Percentiles rank a stretch among this genome's conserved stretches.
Conservation (phyloP, 2,329 filamentous ascomycete species). For the Corniculantispora saksenae region DNA sequence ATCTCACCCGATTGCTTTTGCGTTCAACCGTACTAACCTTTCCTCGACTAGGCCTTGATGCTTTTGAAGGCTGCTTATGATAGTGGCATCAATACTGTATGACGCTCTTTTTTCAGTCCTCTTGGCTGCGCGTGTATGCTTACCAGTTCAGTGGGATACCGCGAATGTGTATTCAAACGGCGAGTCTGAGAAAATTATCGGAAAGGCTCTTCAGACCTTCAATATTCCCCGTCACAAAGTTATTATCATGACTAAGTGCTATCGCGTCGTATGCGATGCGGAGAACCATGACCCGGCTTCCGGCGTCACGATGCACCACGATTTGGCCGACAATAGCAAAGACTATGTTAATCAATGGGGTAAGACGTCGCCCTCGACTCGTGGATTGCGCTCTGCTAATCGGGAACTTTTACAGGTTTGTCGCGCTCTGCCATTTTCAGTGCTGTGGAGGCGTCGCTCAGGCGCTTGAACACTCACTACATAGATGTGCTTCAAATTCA, state of each 20-base stretch:
- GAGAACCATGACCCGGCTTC: slow-evolving; percentile 1
- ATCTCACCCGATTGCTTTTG: neutral
- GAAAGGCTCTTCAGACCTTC: slow-evolving; percentile 59
- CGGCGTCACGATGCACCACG: slow-evolving; percentile 9
- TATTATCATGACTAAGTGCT: slow-evolving; percentile 59
- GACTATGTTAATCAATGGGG: slow-evolving; percentile 39
- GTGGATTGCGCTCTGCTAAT: no score
- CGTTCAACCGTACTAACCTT: neutral
- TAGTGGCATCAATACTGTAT: slow-evolving; percentile 25
- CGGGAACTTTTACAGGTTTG: slow-evolving; percentile 47
- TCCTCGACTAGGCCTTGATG: slow-evolving; percentile 17
- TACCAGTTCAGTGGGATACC: slow-evolving; percentile 39
- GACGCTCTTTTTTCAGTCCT: neutral
- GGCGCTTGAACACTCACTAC: slow-evolving; percentile 53
- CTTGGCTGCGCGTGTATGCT: neutral
- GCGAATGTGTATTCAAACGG: slow-evolving; percentile 59
- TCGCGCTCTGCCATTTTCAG: slow-evolving; percentile 65
- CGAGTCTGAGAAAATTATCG: slow-evolving; percentile 51
- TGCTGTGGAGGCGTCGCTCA: slow-evolving; percentile 59
- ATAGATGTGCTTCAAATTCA: slow-evolving; percentile 59
- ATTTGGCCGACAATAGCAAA: slow-evolving; percentile 20
- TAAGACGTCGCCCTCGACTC: neutral
- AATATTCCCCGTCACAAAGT: slow-evolving; percentile 55
- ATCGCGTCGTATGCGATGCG: slow-evolving; percentile 47
- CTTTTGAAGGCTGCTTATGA: slow-evolving; percentile 25